phyloP scores from a whole-genome alignment of 1,284 basidiomycete species.

The Irpex sp. region DNA sequence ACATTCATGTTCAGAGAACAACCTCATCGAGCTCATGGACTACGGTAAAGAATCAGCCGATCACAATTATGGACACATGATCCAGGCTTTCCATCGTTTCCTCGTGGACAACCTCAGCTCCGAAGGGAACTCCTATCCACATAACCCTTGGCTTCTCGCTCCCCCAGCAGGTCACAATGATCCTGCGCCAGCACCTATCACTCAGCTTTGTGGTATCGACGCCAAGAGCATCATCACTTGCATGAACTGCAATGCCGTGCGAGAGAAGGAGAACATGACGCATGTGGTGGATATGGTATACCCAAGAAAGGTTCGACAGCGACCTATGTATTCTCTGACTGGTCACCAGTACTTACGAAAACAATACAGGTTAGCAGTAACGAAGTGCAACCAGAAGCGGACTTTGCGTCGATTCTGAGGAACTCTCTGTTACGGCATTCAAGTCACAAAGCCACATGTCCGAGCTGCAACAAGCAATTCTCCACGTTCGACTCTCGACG shows the following conservation, averaged over 20 bases:
- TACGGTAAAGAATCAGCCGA: slow-evolving; percentile 73
- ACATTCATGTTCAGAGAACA: slow-evolving; percentile 43
- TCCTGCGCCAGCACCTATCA: slow-evolving; percentile 59
- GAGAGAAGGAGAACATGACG: slow-evolving; percentile 71
- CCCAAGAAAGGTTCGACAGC: slow-evolving; percentile 63
- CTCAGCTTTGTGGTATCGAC: slow-evolving; percentile 78
- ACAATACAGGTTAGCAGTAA: slow-evolving; percentile 34
- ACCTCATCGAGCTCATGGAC: slow-evolving; percentile 88
- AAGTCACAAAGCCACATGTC: slow-evolving; percentile 83
- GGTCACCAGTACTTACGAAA: background rate
- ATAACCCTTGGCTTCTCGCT: slow-evolving; percentile 53
- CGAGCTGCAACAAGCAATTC: slow-evolving; percentile 71
- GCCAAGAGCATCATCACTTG: slow-evolving; percentile 77
- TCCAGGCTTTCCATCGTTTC: slow-evolving; percentile 95
- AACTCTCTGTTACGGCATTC: slow-evolving; percentile 81
- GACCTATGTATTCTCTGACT: too few relatives aligned
- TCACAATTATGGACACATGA: slow-evolving; percentile 82
- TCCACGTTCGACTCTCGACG: slow-evolving; percentile 72
- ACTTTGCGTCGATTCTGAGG: slow-evolving; percentile 73
- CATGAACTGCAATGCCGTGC: slow-evolving; percentile 65
- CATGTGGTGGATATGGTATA: slow-evolving; percentile 89
- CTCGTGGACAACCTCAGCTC: slow-evolving; percentile 76
- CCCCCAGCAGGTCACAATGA: background rate
- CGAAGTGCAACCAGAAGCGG: slow-evolving; percentile 43
- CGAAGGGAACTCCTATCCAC: slow-evolving; percentile 63